Evolutionary conservation across 2,329 filamentous ascomycete genomes (phyloP).

Genomic region (Diaporthe helianthi): DNA sequence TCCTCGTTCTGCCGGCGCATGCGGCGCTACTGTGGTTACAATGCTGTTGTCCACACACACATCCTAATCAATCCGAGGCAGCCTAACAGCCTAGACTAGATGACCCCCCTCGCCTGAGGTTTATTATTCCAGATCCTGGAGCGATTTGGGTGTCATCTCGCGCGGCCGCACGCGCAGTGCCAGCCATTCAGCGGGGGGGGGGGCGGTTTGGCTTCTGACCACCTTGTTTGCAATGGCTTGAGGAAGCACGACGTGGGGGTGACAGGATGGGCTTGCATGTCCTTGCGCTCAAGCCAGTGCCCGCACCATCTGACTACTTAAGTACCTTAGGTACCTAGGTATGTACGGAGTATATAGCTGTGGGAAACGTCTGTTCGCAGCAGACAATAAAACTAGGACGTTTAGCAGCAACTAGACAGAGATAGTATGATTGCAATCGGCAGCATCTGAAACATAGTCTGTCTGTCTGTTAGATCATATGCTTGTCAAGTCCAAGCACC

Average conservation of each 20-base stretch:
- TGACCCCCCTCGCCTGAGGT: neutral
- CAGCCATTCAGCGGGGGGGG: neutral
- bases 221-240: neutral
- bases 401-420: neutral
- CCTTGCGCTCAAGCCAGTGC: neutral
- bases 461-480: neutral
- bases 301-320: too few species aligned
- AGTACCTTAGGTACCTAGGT: too few species aligned
- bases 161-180: neutral
- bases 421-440: slow-evolving; percentile 19
- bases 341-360: neutral
- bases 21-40: neutral
- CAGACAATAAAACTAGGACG: neutral
- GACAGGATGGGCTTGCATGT: neutral
- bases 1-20: neutral
- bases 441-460: slow-evolving; percentile 18
- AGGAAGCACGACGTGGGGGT: neutral
- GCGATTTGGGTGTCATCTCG: neutral
- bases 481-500: neutral
- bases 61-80: slow-evolving; percentile 8
- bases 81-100: too few species aligned
- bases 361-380: neutral
- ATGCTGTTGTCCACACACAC: neutral
- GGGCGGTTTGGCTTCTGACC: neutral
- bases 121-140: neutral